phyloP scores from a whole-genome alignment of 306 rosid genomes.

The Medicago ruthenica region DNA sequence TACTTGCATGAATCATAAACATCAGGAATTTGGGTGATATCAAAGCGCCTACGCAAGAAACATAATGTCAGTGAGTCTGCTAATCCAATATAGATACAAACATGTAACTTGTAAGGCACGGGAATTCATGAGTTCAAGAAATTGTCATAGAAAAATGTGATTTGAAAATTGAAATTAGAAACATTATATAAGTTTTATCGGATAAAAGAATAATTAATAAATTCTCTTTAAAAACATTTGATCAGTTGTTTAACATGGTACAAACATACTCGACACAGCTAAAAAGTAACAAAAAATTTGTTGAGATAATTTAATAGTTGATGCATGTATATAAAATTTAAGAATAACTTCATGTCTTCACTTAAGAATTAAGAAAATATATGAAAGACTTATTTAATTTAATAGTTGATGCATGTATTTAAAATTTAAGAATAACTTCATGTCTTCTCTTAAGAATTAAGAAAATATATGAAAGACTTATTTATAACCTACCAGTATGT shows the following conservation, averaged over 20 bases:
- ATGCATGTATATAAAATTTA: constrained; percentile 1
- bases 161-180: constrained; percentile 27
- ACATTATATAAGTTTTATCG: neutral
- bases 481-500: constrained; percentile 13
- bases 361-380: constrained; percentile 12
- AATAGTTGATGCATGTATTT: too few species aligned
- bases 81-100: constrained; percentile 21
- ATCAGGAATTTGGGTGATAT: constrained; percentile 95
- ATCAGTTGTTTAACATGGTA: constrained; percentile 34
- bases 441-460: too few species aligned
- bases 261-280: neutral
- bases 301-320: constrained; percentile 19
- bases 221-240: constrained; percentile 9
- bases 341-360: constrained; percentile 29
- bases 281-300: constrained; percentile 19
- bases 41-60: constrained; percentile 81
- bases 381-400: too few species aligned
- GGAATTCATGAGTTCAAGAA: constrained; percentile 18
- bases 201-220: constrained; percentile 8
- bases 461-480: too few species aligned
- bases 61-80: constrained; percentile 34
- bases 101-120: constrained; percentile 16
- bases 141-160: constrained; percentile 7
- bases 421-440: too few species aligned
- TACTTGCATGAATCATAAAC: constrained; percentile 99